Evolutionary conservation across 345 rosid species (phyloP).

Genomic region (Zanthoxylum bungeanum): DNA sequence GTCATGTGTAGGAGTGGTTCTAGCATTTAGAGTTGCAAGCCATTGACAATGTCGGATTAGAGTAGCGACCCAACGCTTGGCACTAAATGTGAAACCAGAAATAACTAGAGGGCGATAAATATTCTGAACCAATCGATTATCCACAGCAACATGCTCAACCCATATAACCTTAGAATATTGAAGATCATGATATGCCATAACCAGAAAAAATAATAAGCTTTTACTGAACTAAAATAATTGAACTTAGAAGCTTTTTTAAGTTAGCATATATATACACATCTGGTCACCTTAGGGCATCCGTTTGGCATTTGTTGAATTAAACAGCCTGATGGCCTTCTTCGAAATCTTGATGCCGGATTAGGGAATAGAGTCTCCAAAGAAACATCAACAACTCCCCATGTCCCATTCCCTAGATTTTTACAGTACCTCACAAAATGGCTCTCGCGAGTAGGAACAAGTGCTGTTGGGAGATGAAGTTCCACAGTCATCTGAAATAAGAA

Average conservation of each 20-base stretch:
- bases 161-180: conserved; percentile 38
- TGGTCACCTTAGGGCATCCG: conserved; percentile 36
- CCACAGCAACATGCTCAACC: conserved; percentile 57
- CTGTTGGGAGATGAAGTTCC: conserved; percentile 43
- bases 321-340: conserved; percentile 53
- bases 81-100: conserved; percentile 44
- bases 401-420: conserved; percentile 13
- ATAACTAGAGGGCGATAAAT: conserved; percentile 24
- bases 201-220: not conserved
- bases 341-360: conserved; percentile 14
- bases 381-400: conserved; percentile 57
- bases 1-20: not conserved
- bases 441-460: conserved; percentile 37
- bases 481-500: conserved; percentile 34
- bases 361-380: conserved; percentile 43
- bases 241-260: not conserved
- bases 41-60: conserved; percentile 31
- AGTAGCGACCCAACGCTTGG: conserved; percentile 47
- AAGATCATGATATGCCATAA: not conserved
- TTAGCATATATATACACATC: too few relatives aligned
- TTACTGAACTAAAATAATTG: not conserved
- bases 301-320: conserved; percentile 30
- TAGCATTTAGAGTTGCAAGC: conserved; percentile 17
- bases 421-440: conserved; percentile 43
- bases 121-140: conserved; percentile 23